Percentiles rank a stretch among this genome's conserved stretches.
These are phyloP conservation scores for Petunia axillaris DNA, from an alignment of 257 asterid genomes.

Conservation along the genomic window DNA sequence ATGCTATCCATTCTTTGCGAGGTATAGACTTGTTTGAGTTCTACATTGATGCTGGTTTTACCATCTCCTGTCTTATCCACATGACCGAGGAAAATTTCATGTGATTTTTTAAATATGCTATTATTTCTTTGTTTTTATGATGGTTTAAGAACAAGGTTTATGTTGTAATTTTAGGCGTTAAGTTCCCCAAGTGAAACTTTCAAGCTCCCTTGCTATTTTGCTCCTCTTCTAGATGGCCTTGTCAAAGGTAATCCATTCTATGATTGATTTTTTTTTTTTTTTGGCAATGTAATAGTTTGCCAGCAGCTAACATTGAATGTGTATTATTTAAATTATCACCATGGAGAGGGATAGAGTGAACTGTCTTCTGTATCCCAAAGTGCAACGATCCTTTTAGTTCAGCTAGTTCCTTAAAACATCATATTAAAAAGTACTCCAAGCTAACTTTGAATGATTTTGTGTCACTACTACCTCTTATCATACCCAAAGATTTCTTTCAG, in stretches of 20 bases:
- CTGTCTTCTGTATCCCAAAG: too few species aligned
- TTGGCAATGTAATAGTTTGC: not conserved
- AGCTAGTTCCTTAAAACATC: too few species aligned
- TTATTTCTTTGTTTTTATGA: constrained; percentile 11
- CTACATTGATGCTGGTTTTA: not conserved
- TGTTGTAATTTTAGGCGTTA: constrained; percentile 59
- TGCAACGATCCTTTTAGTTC: too few species aligned
- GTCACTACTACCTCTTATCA: too few species aligned
- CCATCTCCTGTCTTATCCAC: not conserved
- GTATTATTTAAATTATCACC: too few species aligned
- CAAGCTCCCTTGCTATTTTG: constrained; percentile 56
- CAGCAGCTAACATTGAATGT: not conserved
- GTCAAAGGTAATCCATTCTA: constrained; percentile 56
- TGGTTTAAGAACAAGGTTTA: not conserved
- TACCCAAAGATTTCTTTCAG: too few species aligned
- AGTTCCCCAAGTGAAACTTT: constrained; percentile 58
- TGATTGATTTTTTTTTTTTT: constrained; percentile 8
- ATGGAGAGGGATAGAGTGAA: too few species aligned
- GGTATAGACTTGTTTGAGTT: constrained; percentile 42
- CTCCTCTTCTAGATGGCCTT: constrained; percentile 68
- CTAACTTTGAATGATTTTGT: too few species aligned
- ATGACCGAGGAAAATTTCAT: too few species aligned
- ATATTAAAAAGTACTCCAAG: too few species aligned
- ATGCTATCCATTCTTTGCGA: constrained; percentile 83
- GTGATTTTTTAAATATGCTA: not conserved